phyloP scores from a whole-genome alignment of 352 stramenopile genomes.

The Stramenopiles sp. region DNA sequence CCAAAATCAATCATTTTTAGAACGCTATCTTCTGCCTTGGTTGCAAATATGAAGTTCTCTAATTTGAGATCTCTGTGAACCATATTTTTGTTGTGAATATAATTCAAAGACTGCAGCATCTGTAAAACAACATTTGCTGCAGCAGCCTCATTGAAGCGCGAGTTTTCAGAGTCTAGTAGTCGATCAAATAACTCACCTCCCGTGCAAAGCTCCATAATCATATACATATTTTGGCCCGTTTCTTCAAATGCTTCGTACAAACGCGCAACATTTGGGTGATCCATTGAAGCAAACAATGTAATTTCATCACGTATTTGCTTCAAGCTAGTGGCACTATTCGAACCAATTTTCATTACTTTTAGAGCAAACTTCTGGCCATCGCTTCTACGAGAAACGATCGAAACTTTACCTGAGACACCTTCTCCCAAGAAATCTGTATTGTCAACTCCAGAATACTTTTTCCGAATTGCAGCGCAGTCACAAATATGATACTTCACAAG shows the following conservation, averaged over 20 bases:
- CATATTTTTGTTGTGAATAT: constrained; percentile 11
- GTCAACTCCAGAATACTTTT: too few species aligned
- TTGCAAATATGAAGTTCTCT: constrained; percentile 61
- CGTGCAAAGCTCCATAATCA: constrained; percentile 48
- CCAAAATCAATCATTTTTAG: constrained; percentile 71
- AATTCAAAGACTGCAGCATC: constrained; percentile 14
- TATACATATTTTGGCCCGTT: constrained; percentile 24
- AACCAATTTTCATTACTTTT: constrained; percentile 30
- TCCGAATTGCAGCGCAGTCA: too few species aligned
- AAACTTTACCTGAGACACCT: constrained; percentile 23
- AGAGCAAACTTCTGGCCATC: constrained; percentile 35
- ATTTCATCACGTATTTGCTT: constrained; percentile 17
- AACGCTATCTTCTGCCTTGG: constrained; percentile 36
- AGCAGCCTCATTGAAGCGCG: constrained; percentile 37
- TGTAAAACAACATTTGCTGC: constrained; percentile 31
- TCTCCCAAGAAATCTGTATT: too few species aligned
- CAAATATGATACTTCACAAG: too few species aligned
- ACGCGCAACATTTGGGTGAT: constrained; percentile 72
- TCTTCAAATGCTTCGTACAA: constrained; percentile 51
- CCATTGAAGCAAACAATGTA: constrained; percentile 22
- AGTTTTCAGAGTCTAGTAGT: constrained; percentile 31
- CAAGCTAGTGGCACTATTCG: constrained; percentile 11
- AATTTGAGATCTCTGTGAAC: constrained; percentile 15
- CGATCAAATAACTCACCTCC: constrained; percentile 48
- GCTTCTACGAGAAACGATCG: constrained; percentile 30